A percentile compares a stretch with the other conserved stretches of the same genome.
phyloP scores from a whole-genome alignment of 2,329 filamentous ascomycete species.

The Penicillium sp. region DNA sequence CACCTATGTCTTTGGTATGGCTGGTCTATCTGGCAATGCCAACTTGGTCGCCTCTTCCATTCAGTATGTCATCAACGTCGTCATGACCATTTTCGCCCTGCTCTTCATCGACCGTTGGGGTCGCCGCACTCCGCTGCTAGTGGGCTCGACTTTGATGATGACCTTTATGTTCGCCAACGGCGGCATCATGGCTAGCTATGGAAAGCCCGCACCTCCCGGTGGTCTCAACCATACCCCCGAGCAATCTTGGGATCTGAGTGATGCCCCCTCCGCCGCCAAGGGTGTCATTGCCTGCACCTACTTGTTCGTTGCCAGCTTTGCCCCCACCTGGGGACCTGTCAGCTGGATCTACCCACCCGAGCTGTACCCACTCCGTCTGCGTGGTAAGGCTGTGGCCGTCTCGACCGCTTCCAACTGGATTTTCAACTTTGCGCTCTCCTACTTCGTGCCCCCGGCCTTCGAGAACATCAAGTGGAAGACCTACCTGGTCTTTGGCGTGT shows the following conservation, averaged over 20 bases:
- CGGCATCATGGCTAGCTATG: constrained; percentile 44
- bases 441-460: constrained; percentile 60
- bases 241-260: constrained; percentile 42
- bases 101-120: constrained; percentile 76
- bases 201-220: constrained; percentile 44
- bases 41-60: constrained; percentile 69
- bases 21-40: constrained; percentile 60
- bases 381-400: constrained; percentile 65
- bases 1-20: constrained; percentile 68
- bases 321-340: constrained; percentile 64
- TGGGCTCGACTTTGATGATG: constrained; percentile 66
- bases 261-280: constrained; percentile 57
- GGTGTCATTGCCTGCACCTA: constrained; percentile 72
- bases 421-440: constrained; percentile 59
- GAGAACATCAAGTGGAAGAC: constrained; percentile 59
- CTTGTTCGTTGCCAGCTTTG: constrained; percentile 71
- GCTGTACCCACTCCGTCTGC: constrained; percentile 63
- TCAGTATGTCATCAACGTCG: constrained; percentile 77
- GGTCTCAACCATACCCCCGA: constrained; percentile 37
- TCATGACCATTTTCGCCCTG: constrained; percentile 77
- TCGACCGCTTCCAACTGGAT: constrained; percentile 65
- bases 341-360: constrained; percentile 64
- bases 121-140: constrained; percentile 66
- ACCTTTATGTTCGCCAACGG: constrained; percentile 47
- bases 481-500: constrained; percentile 74